A percentile compares a stretch with the other conserved stretches of the same genome.
Evolutionary conservation across 805 yeast species (phyloP).

Genomic region (Sugiyamaella boreocaroliniensis): DNA sequence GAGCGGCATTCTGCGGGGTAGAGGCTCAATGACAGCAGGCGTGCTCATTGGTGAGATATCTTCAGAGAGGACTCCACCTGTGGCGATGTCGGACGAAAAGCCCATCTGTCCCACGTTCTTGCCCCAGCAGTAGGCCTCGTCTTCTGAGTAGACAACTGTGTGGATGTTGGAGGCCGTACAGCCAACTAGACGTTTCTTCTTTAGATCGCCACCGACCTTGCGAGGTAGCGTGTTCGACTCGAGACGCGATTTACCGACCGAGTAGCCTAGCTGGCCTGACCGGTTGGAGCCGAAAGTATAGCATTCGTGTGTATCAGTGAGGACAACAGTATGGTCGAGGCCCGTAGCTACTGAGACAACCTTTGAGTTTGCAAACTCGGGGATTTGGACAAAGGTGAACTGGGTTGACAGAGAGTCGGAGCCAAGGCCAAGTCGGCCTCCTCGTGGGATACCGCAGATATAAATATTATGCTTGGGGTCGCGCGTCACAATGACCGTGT

Average conservation of each 20-base stretch:
- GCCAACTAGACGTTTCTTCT: slow-evolving; percentile 36
- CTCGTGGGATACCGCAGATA: slow-evolving; percentile 59
- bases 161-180: slow-evolving; percentile 63
- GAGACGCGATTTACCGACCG: slow-evolving; percentile 27
- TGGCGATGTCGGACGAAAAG: slow-evolving; percentile 28
- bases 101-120: slow-evolving; percentile 80
- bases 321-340: slow-evolving; percentile 59
- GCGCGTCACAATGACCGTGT: slow-evolving; percentile 52
- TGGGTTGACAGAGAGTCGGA: slow-evolving; percentile 26
- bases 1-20: slow-evolving; percentile 37
- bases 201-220: slow-evolving; percentile 37
- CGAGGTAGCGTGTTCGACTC: slow-evolving; percentile 34
- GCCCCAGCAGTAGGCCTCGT: slow-evolving; percentile 64
- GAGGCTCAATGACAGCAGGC: slow-evolving; percentile 21
- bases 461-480: slow-evolving; percentile 42
- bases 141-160: slow-evolving; percentile 50
- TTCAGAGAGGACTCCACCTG: slow-evolving; percentile 17
- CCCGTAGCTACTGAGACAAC: slow-evolving; percentile 43
- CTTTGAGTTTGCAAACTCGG: slow-evolving; percentile 29
- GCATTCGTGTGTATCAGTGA: slow-evolving; percentile 47
- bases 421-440: slow-evolving; percentile 67
- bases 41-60: background rate
- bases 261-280: slow-evolving; percentile 59
- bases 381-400: slow-evolving; percentile 41
- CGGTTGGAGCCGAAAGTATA: slow-evolving; percentile 77